A percentile compares a stretch with the other conserved stretches of the same genome.
Evolutionary conservation across 2,329 filamentous ascomycete species (phyloP).

Genomic region (Parastagonospora avenae): DNA sequence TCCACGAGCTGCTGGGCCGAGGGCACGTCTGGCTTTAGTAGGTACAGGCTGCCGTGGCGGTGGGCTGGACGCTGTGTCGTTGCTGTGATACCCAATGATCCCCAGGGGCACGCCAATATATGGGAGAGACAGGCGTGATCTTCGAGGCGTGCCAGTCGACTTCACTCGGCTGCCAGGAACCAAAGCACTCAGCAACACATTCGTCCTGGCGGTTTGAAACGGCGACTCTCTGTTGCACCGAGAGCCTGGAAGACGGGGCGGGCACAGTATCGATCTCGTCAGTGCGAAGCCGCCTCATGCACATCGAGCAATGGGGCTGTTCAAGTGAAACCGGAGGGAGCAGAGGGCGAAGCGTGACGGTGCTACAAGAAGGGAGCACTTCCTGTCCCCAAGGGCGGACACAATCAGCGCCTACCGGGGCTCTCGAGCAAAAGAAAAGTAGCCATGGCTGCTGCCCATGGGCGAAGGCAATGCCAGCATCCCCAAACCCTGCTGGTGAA

Average conservation of each 20-base stretch:
- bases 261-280: conserved; percentile 41
- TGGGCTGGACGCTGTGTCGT: conserved; percentile 45
- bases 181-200: conserved; percentile 46
- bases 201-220: conserved; percentile 44
- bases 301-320: conserved; percentile 44
- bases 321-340: conserved; percentile 44
- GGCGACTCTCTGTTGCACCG: conserved; percentile 45
- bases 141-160: conserved; percentile 39
- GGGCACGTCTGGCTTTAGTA: conserved; percentile 45
- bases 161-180: conserved; percentile 47
- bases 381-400: conserved; percentile 34
- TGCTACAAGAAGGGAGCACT: conserved; percentile 44
- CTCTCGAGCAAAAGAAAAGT: conserved; percentile 42
- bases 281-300: conserved; percentile 47
- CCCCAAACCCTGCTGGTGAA: conserved; percentile 21
- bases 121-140: conserved; percentile 41
- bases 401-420: conserved; percentile 33
- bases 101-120: conserved; percentile 49
- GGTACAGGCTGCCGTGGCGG: conserved; percentile 38
- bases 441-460: conserved; percentile 25
- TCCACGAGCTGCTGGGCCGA: conserved; percentile 40
- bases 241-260: conserved; percentile 33
- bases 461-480: conserved; percentile 25
- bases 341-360: conserved; percentile 35
- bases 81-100: conserved; percentile 43